Evolutionary conservation across 176 grass and related monocot species (phyloP), one percentile per base, ranked within the genome.

Genomic region (Eremochloa ophiuroides): DNA sequence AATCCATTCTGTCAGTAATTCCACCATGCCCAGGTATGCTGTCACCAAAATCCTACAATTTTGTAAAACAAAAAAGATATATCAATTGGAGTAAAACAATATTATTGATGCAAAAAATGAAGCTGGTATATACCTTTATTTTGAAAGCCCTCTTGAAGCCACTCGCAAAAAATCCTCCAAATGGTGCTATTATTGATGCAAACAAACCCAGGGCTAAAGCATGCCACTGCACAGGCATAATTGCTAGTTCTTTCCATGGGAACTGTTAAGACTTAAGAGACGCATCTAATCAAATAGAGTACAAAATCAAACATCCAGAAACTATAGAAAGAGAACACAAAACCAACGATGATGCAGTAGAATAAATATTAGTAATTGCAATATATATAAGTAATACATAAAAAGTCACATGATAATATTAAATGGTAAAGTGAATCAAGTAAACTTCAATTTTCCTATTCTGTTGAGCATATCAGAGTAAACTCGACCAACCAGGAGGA

Each of bases 1-100:
- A 99, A 84, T 99, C 97, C 97, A 99, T 99, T 90, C 97, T 86
- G 39, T 99, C 97, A 31, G 97, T 99, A 25, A 99, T 96, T 85
- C 97, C 97, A 25, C 97, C 97, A 79, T 99, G 97, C 53, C 93
- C 97, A 87, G 97, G 93, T 83, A 99, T 96, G 71, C 97, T 99
- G 77, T 99, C 93, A 33, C 97, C 97, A 70, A 99, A 99, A 70
- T 99, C 97, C 97, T 99, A 87, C 35, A 88, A 23, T 72, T 71
- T 68, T 33, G 4, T 18, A 0, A 31, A 47, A n/a, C n/a, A n/a
- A 78, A 78, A 51, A 37, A 78, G 15, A 77, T 64, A 64, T 25
- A 75, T 55, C 28, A 66, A 66, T 59, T 29, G 20, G 56, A 67
- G 72, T 75, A 65, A 72, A 43, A 81, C 4, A 62, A 51, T 46